A percentile compares a stretch with the other conserved stretches of the same genome.
Conservation (phyloP, 306 rosid species). For the Oemleria cerasiformis region DNA sequence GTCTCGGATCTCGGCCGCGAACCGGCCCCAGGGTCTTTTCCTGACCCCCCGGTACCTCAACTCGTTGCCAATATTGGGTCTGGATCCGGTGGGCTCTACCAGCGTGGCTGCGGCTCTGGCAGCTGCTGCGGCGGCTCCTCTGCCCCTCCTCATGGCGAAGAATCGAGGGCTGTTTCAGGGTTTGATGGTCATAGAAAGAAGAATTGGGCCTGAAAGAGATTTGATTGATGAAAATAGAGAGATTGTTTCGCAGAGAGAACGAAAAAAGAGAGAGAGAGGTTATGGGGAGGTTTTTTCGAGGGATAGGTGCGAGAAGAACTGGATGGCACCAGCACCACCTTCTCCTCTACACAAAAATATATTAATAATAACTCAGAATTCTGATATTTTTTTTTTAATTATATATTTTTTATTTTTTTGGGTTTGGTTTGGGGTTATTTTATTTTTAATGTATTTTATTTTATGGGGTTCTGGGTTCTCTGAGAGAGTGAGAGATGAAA, state of each 20-base stretch:
- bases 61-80: constrained; percentile 37
- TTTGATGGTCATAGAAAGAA: neutral
- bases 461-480: constrained; percentile 20
- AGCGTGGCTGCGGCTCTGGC: constrained; percentile 6
- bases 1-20: constrained; percentile 93
- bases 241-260: neutral
- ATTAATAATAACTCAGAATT: constrained; percentile 3
- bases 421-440: neutral
- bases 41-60: constrained; percentile 69
- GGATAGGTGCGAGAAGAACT: constrained; percentile 34
- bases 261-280: constrained; percentile 12
- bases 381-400: neutral
- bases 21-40: constrained; percentile 85
- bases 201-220: neutral
- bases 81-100: constrained; percentile 35
- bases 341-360: constrained; percentile 38
- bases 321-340: constrained; percentile 50
- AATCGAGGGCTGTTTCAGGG: neutral
- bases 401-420: no score
- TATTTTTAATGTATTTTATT: neutral
- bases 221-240: neutral
- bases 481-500: constrained; percentile 34
- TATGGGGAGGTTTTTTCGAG: constrained; percentile 7
- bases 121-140: constrained; percentile 33
- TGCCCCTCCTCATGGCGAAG: constrained; percentile 46